Percentiles rank a stretch among this genome's conserved stretches.
Evolutionary conservation across 2,329 filamentous ascomycete genomes (phyloP).

Genomic region (Polychaeton citri): DNA sequence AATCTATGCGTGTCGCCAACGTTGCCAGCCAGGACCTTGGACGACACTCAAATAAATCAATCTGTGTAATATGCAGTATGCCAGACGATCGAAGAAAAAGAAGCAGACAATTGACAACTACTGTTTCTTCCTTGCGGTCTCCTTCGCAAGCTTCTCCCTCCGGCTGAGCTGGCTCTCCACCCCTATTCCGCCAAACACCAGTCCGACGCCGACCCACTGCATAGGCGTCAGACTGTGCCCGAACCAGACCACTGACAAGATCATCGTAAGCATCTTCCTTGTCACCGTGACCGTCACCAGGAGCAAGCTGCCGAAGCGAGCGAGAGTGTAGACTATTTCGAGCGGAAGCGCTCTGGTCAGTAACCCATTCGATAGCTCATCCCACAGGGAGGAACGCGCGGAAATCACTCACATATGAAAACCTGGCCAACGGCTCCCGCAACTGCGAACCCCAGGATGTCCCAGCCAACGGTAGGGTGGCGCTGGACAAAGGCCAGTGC

Average conservation of each 20-base stretch:
- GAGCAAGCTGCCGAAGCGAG: conserved; percentile 80
- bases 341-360: not conserved
- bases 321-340: conserved; percentile 61
- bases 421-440: conserved; percentile 91
- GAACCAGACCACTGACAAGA: conserved; percentile 87
- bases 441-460: conserved; percentile 77
- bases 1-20: no score
- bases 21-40: no score
- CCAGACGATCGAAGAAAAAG: no score
- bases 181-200: conserved; percentile 92
- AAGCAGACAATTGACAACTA: no score
- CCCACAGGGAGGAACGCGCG: no score
- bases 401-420: conserved; percentile 55
- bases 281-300: conserved; percentile 96
- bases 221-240: conserved; percentile 75
- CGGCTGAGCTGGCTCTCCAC: conserved; percentile 74
- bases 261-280: conserved; percentile 98
- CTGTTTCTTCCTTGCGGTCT: conserved; percentile 45
- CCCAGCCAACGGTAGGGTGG: conserved; percentile 70
- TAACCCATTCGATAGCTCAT: no score
- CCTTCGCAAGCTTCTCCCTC: conserved; percentile 72
- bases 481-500: conserved; percentile 68
- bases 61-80: no score
- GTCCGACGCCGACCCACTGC: conserved; percentile 83
- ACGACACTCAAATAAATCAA: no score